Conservation (phyloP, 805 yeast genomes). For the Dipodascus albidus region DNA sequence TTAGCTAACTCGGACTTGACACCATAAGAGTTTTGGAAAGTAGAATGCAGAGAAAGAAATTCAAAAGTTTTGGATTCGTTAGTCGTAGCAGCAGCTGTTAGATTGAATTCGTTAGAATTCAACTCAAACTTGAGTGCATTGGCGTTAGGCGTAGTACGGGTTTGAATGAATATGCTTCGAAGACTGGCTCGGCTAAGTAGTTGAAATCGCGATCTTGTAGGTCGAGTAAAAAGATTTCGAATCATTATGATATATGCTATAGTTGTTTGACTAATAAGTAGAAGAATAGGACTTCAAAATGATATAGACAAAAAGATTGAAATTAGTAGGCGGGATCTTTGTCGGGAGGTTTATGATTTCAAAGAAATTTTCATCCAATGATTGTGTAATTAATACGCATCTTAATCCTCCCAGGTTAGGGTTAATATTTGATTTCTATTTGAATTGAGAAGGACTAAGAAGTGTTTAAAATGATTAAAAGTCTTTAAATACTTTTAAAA, state of each 20-base stretch:
- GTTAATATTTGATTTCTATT: no score
- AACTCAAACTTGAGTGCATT: slow-evolving; percentile 62
- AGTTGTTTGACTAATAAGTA: no score
- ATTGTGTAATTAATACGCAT: neutral
- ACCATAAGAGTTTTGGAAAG: neutral
- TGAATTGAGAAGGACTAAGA: no score
- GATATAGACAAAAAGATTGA: no score
- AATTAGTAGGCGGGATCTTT: no score
- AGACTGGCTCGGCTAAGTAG: neutral
- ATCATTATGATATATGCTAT: no score
- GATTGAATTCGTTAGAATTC: neutral
- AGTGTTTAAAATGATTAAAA: no score
- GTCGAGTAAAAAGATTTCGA: neutral
- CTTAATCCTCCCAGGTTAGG: no score
- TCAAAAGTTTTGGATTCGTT: neutral
- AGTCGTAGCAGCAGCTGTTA: neutral
- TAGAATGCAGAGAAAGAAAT: neutral
- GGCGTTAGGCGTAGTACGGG: slow-evolving; percentile 77
- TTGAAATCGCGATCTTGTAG: neutral
- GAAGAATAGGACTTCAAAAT: no score
- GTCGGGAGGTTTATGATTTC: no score
- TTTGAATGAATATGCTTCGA: slow-evolving; percentile 42
- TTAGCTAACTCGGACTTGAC: neutral
- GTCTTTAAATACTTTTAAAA: no score
- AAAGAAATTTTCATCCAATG: neutral